Base-by-base conservation (phyloP, 257 asterid species). In the Anisodus tanguticus region DNA sequence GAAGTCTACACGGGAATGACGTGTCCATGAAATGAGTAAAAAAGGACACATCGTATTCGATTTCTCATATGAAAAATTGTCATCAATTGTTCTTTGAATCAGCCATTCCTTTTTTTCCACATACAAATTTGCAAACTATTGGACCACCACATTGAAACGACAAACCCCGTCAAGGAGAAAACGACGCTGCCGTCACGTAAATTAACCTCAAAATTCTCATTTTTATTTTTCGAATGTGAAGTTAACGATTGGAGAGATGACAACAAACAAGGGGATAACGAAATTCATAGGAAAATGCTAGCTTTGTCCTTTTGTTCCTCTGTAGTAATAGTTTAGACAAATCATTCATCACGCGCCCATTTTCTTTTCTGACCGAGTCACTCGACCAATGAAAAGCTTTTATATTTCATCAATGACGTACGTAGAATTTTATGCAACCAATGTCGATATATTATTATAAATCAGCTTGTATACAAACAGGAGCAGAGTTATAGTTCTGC, bases 201-300 rank as follows among this genome's bases (percentile, higher is more conserved):
- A 51, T 5, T 17, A 49, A 76, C 63, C 22, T 76, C 63, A 57
- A 76, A 76, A 26, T 76, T 51, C 45, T 49, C 62, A 10, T 19
- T 19, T 43, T 17, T 2, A 22, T 10, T 19, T 11, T 11, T 9
- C 2, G 43, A 74, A 49, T 49, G 45, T 74, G 81, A 74, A 51
- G 81, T 74, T 26, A 74, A 74, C 62, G 45, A 76, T 76, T 53
- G 22, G 8, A 76, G 62, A 51, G 62, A 26, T 62, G 22, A 76
- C 19, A 76, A 6, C 62, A 31, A 74, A 26, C 2, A 74, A 2
- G 2, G 12, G 10, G 10, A 6, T 12, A 11, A 76, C 22, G 81
- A 22, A 76, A 76, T 51, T 76, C 39, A 76, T 15, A 12, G 8
- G 81, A 51, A 76, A 51, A 13, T 51, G 81, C 81, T 51, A 51